Evolutionary conservation across 805 yeast species (phyloP).

Genomic region (Kodamaea sagamina): DNA sequence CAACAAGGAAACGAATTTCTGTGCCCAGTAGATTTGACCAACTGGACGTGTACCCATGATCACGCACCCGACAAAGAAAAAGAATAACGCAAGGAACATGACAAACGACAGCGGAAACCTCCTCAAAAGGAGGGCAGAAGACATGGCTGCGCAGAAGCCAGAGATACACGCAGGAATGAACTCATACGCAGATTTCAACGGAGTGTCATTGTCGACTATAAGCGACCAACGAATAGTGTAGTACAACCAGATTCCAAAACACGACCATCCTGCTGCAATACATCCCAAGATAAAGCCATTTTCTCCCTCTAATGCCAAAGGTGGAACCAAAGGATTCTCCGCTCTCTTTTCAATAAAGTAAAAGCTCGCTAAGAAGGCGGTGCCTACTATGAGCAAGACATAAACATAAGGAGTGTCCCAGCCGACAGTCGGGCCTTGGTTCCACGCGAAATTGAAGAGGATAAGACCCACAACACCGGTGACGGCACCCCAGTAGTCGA

Average conservation of each 20-base stretch:
- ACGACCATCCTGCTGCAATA: constrained; percentile 23
- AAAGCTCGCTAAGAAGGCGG: constrained; percentile 15
- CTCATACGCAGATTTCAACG: constrained; percentile 20
- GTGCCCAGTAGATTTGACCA: constrained; percentile 23
- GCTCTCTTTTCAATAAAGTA: constrained; percentile 12
- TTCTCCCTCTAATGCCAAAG: constrained; percentile 17
- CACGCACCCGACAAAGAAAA: constrained; percentile 16
- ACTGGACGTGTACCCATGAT: constrained; percentile 21
- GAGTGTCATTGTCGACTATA: constrained; percentile 13
- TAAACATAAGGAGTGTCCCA: constrained; percentile 23
- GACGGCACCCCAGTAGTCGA: constrained; percentile 30
- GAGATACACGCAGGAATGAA: constrained; percentile 20
- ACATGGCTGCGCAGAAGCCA: constrained; percentile 19
- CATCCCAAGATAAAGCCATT: constrained; percentile 21
- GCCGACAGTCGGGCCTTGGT: constrained; percentile 23
- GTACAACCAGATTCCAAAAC: constrained; percentile 22
- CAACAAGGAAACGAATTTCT: constrained; percentile 18
- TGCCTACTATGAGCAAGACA: constrained; percentile 21
- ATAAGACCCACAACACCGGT: constrained; percentile 20
- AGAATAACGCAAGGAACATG: constrained; percentile 17
- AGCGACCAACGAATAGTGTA: constrained; percentile 19
- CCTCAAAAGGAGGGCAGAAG: constrained; percentile 13
- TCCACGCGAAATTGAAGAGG: constrained; percentile 23
- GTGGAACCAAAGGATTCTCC: constrained; percentile 19
- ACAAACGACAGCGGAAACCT: constrained; percentile 16